Evolutionary conservation across 2,329 filamentous ascomycete species (phyloP).

Genomic region (Orbilia brochopaga): DNA sequence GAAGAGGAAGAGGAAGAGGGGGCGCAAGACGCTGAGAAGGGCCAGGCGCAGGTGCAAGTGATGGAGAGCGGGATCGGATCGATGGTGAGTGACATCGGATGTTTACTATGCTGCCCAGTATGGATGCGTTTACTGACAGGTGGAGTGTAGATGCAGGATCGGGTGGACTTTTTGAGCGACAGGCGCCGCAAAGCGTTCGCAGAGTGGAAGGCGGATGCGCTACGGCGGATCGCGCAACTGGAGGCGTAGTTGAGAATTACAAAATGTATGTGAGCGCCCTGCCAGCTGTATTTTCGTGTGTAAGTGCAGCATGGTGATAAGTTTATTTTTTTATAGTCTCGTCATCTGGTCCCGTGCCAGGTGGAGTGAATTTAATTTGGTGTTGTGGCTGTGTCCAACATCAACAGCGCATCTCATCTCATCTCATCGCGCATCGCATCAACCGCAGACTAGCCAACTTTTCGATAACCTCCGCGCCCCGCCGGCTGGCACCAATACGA

Average conservation of each 20-base stretch:
- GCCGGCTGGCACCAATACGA: background rate
- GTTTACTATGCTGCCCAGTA: background rate
- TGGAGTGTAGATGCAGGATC: constrained; percentile 65
- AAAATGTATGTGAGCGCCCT: no score
- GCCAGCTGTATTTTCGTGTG: no score
- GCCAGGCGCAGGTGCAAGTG: constrained; percentile 9
- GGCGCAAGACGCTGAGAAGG: constrained; percentile 25
- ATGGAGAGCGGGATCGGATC: constrained; percentile 48
- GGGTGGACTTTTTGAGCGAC: constrained; percentile 73
- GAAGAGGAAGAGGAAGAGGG: background rate
- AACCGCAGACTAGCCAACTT: background rate
- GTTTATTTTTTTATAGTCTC: no score
- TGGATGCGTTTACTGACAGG: background rate
- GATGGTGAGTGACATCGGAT: constrained; percentile 23
- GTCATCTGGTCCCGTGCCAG: no score
- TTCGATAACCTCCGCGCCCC: background rate
- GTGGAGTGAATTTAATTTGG: background rate
- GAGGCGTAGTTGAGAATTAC: constrained; percentile 56
- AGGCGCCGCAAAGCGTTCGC: constrained; percentile 67
- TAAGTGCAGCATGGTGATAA: no score
- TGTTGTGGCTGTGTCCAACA: background rate
- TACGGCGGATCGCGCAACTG: constrained; percentile 64
- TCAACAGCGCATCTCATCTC: background rate
- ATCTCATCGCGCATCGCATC: background rate
- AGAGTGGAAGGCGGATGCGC: constrained; percentile 69